Conservation (phyloP, 1,284 basidiomycete species). For the Flammula alnicola region DNA sequence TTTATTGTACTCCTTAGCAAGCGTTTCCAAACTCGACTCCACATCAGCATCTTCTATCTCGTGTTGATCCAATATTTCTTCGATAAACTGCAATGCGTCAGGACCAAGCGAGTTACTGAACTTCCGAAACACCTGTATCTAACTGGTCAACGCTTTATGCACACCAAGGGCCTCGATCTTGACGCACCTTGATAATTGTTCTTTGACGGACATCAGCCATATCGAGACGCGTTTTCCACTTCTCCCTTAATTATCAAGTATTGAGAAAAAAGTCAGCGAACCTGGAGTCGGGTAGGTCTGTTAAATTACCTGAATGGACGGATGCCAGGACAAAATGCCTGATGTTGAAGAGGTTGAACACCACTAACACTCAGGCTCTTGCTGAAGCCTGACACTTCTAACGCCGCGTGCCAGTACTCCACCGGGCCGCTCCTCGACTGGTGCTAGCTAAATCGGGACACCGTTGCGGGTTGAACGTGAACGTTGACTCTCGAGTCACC, state of each 20-base stretch:
- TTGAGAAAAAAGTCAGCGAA: too few relatives aligned
- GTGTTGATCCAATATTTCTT: slow-evolving; percentile 68
- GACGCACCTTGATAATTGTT: slow-evolving; percentile 64
- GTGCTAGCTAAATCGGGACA: neutral
- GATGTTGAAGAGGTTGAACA: neutral
- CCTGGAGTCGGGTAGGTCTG: too few relatives aligned
- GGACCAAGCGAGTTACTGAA: slow-evolving; percentile 84
- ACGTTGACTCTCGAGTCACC: too few relatives aligned
- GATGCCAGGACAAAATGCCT: neutral
- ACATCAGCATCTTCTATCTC: slow-evolving; percentile 75
- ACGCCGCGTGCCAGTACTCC: too few relatives aligned
- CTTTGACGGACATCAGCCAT: slow-evolving; percentile 59
- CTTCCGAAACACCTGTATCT: slow-evolving; percentile 73
- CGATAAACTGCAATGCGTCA: slow-evolving; percentile 70
- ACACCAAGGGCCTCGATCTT: neutral
- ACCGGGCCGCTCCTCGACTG: too few relatives aligned
- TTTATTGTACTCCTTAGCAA: slow-evolving; percentile 90
- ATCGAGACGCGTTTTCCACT: slow-evolving; percentile 10
- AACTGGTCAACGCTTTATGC: neutral
- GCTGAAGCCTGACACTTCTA: too few relatives aligned
- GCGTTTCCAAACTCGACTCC: slow-evolving; percentile 79
- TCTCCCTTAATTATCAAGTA: neutral
- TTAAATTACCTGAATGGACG: neutral
- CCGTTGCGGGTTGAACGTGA: too few relatives aligned
- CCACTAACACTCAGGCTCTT: too few relatives aligned